Evolutionary conservation across 352 stramenopile genomes (phyloP).

Genomic region (Globisporangium perplexum): DNA sequence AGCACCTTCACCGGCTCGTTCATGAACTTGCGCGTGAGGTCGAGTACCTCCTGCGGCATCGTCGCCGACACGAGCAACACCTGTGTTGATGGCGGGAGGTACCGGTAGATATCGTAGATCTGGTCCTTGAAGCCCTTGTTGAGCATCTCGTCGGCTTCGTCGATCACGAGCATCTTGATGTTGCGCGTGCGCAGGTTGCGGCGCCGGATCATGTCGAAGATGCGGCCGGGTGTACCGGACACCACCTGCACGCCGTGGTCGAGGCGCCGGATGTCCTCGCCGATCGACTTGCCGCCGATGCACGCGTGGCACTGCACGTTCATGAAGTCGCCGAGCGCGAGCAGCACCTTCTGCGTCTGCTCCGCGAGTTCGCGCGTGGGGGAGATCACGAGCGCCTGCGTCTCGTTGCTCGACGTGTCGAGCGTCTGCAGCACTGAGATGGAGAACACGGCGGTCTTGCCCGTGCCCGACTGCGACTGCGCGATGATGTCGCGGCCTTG

Average conservation of each 20-base stretch:
- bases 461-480: slow-evolving; percentile 98
- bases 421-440: slow-evolving; percentile 98
- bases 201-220: slow-evolving; percentile 99
- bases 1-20: slow-evolving; percentile 98
- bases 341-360: slow-evolving; percentile 99
- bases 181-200: slow-evolving; percentile 91
- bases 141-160: slow-evolving; percentile 99
- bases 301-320: slow-evolving; percentile 96
- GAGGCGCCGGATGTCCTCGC: slow-evolving; percentile 98
- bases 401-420: slow-evolving; percentile 93
- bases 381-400: slow-evolving; percentile 97
- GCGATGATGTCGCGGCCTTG: slow-evolving; percentile 98
- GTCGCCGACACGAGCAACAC: slow-evolving; percentile 99
- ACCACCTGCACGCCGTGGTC: slow-evolving; percentile 98
- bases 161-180: slow-evolving; percentile 97
- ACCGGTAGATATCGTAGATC: slow-evolving; percentile 99
- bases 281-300: slow-evolving; percentile 97
- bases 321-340: slow-evolving; percentile 95
- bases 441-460: slow-evolving; percentile 99
- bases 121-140: slow-evolving; percentile 99
- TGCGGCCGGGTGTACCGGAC: slow-evolving; percentile 97
- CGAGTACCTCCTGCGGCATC: slow-evolving; percentile 98
- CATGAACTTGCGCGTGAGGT: slow-evolving; percentile 99
- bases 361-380: slow-evolving; percentile 98
- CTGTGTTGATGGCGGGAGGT: slow-evolving; percentile 97